A percentile compares a stretch with the other conserved stretches of the same genome.
These are phyloP conservation scores for Aspergillus leporis DNA, from an alignment of 495 filamentous ascomycete species.

Conservation along the genomic window DNA sequence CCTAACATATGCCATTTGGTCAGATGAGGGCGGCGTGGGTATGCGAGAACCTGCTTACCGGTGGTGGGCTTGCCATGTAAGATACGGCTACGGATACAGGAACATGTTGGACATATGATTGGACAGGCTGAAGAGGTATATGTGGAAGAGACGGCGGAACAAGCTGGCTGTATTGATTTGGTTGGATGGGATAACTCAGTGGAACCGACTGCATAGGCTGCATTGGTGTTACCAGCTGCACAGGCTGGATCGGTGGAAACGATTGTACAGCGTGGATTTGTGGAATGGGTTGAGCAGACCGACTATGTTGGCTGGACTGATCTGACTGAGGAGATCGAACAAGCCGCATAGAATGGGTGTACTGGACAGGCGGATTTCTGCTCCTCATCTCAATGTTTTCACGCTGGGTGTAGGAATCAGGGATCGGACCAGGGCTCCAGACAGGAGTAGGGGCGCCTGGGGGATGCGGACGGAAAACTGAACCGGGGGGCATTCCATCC, in stretches of 20 bases:
- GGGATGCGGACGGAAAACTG: not conserved
- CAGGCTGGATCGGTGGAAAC: not conserved
- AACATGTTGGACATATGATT: not conserved
- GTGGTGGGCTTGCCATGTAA: not conserved
- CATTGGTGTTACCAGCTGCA: not conserved
- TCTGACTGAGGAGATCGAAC: not conserved
- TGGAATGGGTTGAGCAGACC: not conserved
- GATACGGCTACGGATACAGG: not conserved
- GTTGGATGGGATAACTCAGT: not conserved
- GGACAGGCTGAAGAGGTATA: not conserved
- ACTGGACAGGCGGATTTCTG: not conserved
- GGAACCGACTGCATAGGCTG: not conserved
- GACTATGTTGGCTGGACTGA: not conserved
- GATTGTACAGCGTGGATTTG: not conserved
- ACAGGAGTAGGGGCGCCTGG: not conserved
- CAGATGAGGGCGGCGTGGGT: not conserved
- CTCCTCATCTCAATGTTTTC: not conserved
- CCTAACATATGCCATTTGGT: not conserved
- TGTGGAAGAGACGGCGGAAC: not conserved
- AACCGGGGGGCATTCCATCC: not conserved
- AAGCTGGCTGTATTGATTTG: not conserved
- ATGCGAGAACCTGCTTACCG: not conserved
- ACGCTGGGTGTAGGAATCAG: not conserved
- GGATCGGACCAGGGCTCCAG: not conserved
- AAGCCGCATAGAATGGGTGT: not conserved